phyloP scores from a whole-genome alignment of 129 eudicot genomes.

The Lonicera japonica region DNA sequence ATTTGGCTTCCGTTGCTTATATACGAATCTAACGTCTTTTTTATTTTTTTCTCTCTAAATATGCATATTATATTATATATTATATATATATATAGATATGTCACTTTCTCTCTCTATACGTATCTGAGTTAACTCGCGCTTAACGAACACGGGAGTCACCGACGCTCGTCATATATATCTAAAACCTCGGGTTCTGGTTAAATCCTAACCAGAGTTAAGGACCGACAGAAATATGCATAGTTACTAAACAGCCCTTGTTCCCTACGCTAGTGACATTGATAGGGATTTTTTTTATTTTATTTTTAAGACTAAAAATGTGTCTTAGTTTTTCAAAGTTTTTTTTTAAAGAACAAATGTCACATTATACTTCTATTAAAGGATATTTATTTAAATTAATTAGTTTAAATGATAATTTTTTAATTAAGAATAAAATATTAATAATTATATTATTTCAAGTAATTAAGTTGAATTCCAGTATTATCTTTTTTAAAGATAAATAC shows the following conservation, averaged over 20 bases:
- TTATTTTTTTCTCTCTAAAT: slow-evolving; percentile 18
- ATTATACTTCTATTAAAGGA: too few species aligned
- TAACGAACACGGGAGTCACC: slow-evolving; percentile 52
- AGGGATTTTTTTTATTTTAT: too few species aligned
- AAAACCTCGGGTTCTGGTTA: slow-evolving; percentile 24
- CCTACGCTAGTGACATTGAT: too few species aligned
- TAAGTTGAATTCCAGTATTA: too few species aligned
- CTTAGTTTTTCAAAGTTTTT: too few species aligned
- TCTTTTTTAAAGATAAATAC: too few species aligned
- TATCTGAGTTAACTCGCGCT: slow-evolving; percentile 9
- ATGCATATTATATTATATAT: slow-evolving; percentile 7
- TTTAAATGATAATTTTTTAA: too few species aligned
- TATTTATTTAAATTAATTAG: too few species aligned
- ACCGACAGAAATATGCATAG: slow-evolving; percentile 29
- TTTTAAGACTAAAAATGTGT: too few species aligned
- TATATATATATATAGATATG: neutral
- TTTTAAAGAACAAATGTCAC: too few species aligned
- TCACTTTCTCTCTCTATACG: neutral
- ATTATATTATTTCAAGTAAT: too few species aligned
- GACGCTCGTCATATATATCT: slow-evolving; percentile 51
- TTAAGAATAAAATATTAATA: too few species aligned
- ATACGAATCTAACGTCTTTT: slow-evolving; percentile 34
- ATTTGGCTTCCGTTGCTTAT: slow-evolving; percentile 35
- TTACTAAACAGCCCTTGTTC: neutral
- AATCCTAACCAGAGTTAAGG: slow-evolving; percentile 41